These are phyloP conservation scores for Phytophthora niederhauseri DNA, from an alignment of 352 stramenopile genomes.

Conservation along the genomic window DNA sequence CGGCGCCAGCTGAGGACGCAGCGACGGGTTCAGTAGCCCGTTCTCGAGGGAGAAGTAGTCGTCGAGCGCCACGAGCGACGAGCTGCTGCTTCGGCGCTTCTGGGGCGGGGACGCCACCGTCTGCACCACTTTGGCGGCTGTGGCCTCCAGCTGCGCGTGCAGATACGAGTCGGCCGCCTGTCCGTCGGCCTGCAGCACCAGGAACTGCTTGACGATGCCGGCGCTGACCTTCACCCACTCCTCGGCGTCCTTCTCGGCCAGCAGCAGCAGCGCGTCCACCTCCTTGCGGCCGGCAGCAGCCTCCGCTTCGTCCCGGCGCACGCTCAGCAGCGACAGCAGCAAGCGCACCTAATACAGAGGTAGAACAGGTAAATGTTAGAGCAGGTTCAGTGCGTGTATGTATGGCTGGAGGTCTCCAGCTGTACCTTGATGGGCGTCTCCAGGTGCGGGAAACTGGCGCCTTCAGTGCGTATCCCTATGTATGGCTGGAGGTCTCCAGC, in stretches of 20 bases:
- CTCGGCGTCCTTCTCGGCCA: slow-evolving; percentile 64
- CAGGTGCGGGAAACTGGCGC: too few relatives aligned
- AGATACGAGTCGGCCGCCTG: slow-evolving; percentile 62
- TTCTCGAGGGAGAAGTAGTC: slow-evolving; percentile 77
- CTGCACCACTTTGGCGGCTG: slow-evolving; percentile 50
- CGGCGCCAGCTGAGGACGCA: slow-evolving; percentile 50
- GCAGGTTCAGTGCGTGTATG: too few relatives aligned
- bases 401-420: too few relatives aligned
- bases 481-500: too few relatives aligned
- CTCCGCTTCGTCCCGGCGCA: slow-evolving; percentile 57
- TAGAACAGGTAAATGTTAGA: too few relatives aligned
- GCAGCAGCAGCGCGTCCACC: slow-evolving; percentile 52
- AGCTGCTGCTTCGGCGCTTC: slow-evolving; percentile 24
- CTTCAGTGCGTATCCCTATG: too few relatives aligned
- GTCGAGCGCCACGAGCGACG: slow-evolving; percentile 34
- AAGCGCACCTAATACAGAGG: slow-evolving; percentile 47
- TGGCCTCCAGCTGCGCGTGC: slow-evolving; percentile 58
- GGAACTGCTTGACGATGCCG: slow-evolving; percentile 73
- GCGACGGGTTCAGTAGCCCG: slow-evolving; percentile 61
- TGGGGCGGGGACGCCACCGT: slow-evolving; percentile 28
- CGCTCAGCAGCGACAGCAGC: slow-evolving; percentile 69
- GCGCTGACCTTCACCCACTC: slow-evolving; percentile 76
- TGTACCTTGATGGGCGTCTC: too few relatives aligned
- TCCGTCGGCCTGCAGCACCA: slow-evolving; percentile 52
- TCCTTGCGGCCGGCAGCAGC: slow-evolving; percentile 44